Evolutionary conservation across 2,329 filamentous ascomycete genomes (phyloP), one percentile per base, ranked within the genome.

Genomic region (Aspergillus melleus): DNA sequence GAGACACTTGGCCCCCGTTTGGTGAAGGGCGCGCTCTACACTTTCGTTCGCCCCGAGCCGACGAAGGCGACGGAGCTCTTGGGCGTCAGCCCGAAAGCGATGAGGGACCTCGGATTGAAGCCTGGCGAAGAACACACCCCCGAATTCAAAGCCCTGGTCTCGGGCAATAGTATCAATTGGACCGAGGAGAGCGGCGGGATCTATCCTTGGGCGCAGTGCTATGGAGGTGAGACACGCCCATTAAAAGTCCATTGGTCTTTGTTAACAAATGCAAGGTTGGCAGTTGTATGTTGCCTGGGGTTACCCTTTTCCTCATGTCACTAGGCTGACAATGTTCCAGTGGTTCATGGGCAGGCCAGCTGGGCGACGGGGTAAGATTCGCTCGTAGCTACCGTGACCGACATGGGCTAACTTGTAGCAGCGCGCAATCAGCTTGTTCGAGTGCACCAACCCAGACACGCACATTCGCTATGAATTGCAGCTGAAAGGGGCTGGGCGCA

Each of bases 131-230:
- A 88, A 51, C 76, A 85, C 52, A 90, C 86, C 0, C 83, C 90
- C 0, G 88, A 91, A 11, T 97, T 98, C 74, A 84, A 85, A 62
- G 83, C 90, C 61, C 82, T 92, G 0, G 90, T 96, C 6, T 87
- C 90, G 0, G 95, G 95, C 2, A 96, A 95, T 73, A 88, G 87
- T 70, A 84, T 97, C 14, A 86, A 90, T 58, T 94, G 92, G 53
- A 85, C 92, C 64, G 85, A 89, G 60, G 83, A 87, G 24, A 79
- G 86, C 59, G 89, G 90, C 20, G 89, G 90, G n/a, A 87, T 95
- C 49, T 99, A 99, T 74, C 94, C 95, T 0, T 99, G 95, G 95
- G 93, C 95, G 32, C 95, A 99, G 78, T 98, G 95, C 79, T 99
- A 99, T 74, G 95, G 95, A 59, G 94, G 94, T 58, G 66, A 65